Conservation (phyloP, 2,329 filamentous ascomycete species). For the Calonectria henricotiae region DNA sequence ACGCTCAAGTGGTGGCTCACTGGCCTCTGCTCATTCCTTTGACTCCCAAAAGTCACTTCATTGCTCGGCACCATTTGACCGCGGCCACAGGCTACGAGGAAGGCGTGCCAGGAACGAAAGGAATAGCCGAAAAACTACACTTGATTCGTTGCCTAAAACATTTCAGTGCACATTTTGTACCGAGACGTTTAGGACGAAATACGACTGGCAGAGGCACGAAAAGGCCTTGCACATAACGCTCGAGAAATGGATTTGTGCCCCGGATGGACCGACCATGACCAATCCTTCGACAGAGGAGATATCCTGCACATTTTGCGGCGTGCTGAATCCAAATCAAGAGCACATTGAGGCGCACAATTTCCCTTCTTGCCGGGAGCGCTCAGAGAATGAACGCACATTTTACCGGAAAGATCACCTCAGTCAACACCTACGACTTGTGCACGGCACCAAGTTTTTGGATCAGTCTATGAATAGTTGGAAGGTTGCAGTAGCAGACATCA, state of each 20-base stretch:
- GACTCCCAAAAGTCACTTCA: conserved; percentile 3
- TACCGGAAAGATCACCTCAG: conserved; percentile 55
- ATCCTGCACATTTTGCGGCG: conserved; percentile 48
- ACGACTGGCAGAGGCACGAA: conserved; percentile 49
- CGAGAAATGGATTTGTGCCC: conserved; percentile 47
- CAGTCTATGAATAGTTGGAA: conserved; percentile 57
- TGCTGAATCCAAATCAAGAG: conserved; percentile 41
- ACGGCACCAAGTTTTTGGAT: conserved; percentile 58
- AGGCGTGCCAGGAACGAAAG: neutral
- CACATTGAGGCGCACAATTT: conserved; percentile 52
- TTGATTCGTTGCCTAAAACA: neutral
- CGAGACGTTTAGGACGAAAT: conserved; percentile 50
- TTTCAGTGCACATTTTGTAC: conserved; percentile 50
- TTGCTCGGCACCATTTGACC: neutral
- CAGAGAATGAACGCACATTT: conserved; percentile 42
- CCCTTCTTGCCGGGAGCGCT: conserved; percentile 31
- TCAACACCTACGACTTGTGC: conserved; percentile 53
- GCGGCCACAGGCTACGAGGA: neutral
- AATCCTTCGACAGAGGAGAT: conserved; percentile 15
- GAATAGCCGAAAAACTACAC: neutral
- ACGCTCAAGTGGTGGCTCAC: conserved; percentile 25
- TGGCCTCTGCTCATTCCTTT: conserved; percentile 7
- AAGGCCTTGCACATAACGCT: conserved; percentile 47
- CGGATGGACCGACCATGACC: conserved; percentile 36
- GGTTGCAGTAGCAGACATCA: conserved; percentile 43